Evolutionary conservation across 441 rosid species (phyloP), one percentile per base, ranked within the genome.

Genomic region (Gossypium laxum): DNA sequence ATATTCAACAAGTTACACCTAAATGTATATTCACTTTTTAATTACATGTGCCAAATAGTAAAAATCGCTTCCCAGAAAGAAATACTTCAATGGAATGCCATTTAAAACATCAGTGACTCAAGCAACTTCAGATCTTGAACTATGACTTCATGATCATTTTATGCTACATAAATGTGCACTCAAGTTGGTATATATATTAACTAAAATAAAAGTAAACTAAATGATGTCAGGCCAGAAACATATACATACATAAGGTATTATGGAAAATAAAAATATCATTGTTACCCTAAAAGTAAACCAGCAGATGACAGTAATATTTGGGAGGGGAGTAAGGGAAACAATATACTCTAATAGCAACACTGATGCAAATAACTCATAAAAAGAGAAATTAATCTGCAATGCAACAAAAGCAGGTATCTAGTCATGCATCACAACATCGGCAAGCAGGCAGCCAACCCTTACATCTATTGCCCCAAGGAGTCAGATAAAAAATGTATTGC

Each of bases 81-180:
- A 64, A 45, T 60, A 17, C 15, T 64, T 45, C 2, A 12, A 45
- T 22, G 55, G 12, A 45, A 64, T 19, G 69, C 38, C 51, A 45
- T 19, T 65, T 47, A 65, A 64, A 65, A 45, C 38, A 64, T 45
- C 55, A 65, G 10, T 21, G 22, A 47, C 56, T 24, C 38, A 43
- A 66, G 70, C 70, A 21, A 66, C 41, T 66, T 14, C 56, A 66
- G 57, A 66, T 56, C n/a, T n/a, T 22, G 70, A 66, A 66, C 22
- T n/a, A 47, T n/a, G 43, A 47, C 22, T 64, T 14, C 22, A 48
- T 24, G 41, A n/a, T 66, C 50, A 26, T 47, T 66, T 24, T 66
- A 24, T 2, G 43, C 34, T 47, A 66, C 57, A 24, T 43, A 47
- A 47, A 24, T 10, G 0, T 64, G 14, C 38, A 22, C 22, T 14